Evolutionary conservation across 2,329 filamentous ascomycete species (phyloP), one percentile per base, ranked within the genome.

Genomic region (Penicillium olsonii): DNA sequence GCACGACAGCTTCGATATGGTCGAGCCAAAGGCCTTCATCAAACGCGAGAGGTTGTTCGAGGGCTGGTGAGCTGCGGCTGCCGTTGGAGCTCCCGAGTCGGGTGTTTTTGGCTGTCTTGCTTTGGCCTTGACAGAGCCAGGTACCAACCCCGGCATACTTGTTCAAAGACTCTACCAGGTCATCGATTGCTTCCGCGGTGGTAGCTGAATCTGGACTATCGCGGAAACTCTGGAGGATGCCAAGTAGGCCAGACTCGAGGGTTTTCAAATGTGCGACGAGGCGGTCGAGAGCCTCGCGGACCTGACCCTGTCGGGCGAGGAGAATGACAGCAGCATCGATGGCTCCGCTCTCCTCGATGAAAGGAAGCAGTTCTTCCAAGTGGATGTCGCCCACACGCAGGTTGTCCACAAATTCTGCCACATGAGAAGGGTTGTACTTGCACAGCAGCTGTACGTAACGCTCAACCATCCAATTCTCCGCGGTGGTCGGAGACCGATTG

Each of bases 131-230:
- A 61, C 94, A 97, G 11, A 99, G 77, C 94, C 94, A 99, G 42
- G 95, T 92, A 12, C 95, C 94, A 1, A 99, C 90, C 56, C 91
- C 87, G 1, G 87, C 84, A 70, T 96, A 97, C 67, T 95, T 96
- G 53, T 95, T 86, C 15, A 99, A 75, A 0, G 87, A 85, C 49
- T 84, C 82, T 4, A 96, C 78, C 1, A 96, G 78, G 48, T 92
- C 87, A 48, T 87, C 82, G 0, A 87, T 83, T 0, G 87, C 82
- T 54, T 87, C 83, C 51, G 84, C 81, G 2, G 85, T 79, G 40
- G 78, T 80, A 2, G 75, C 70, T 1, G 78, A 74, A 48, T 87
- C 80, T 2, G 78, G 77, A 22, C 80, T 79, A 1, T 84, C 78
- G 4, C 76, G 73, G 0, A 78, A 77, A 11, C 82, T 84, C n/a